A percentile compares a stretch with the other conserved stretches of the same genome.
Conservation (phyloP, 2,329 filamentous ascomycete genomes). For the Intubia oerlemansii region DNA sequence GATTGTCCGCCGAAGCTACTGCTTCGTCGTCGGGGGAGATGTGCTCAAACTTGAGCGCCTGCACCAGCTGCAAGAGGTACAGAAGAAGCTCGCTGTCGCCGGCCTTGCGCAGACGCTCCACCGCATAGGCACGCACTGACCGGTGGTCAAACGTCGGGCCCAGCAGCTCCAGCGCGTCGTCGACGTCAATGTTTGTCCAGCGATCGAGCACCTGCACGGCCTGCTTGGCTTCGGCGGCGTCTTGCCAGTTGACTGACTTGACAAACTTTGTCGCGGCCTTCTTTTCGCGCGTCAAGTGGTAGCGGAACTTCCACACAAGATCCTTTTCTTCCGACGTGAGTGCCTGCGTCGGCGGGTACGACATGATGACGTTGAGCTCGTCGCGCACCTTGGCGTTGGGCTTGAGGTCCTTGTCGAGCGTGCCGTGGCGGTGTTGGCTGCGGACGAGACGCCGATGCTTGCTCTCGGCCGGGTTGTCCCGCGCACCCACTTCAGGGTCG, state of each 20-base stretch:
- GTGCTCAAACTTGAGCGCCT: constrained; percentile 85
- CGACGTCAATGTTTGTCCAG: constrained; percentile 93
- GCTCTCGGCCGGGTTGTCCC: constrained; percentile 82
- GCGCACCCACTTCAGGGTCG: constrained; percentile 75
- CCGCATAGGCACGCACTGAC: constrained; percentile 77
- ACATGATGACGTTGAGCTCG: constrained; percentile 76
- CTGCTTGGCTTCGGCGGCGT: constrained; percentile 31
- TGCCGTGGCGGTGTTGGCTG: constrained; percentile 76
- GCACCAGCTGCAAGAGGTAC: constrained; percentile 84
- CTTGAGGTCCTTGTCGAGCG: constrained; percentile 83
- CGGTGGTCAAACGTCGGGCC: constrained; percentile 82
- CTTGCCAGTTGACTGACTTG: constrained; percentile 37
- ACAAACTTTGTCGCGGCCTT: constrained; percentile 87
- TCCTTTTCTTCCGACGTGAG: constrained; percentile 85
- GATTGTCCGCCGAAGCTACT: not conserved
- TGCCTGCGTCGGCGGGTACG: constrained; percentile 78
- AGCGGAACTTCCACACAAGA: constrained; percentile 90
- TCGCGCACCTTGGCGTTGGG: constrained; percentile 92
- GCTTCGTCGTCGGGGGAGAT: constrained; percentile 23
- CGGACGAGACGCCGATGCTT: constrained; percentile 86
- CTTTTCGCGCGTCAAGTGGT: constrained; percentile 85
- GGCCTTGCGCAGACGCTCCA: constrained; percentile 75
- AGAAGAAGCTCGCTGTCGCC: constrained; percentile 81
- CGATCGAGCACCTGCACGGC: constrained; percentile 76
- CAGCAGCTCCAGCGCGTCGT: constrained; percentile 84